phyloP scores from a whole-genome alignment of 2,329 filamentous ascomycete species.

The Pezizomycotina sp. region DNA sequence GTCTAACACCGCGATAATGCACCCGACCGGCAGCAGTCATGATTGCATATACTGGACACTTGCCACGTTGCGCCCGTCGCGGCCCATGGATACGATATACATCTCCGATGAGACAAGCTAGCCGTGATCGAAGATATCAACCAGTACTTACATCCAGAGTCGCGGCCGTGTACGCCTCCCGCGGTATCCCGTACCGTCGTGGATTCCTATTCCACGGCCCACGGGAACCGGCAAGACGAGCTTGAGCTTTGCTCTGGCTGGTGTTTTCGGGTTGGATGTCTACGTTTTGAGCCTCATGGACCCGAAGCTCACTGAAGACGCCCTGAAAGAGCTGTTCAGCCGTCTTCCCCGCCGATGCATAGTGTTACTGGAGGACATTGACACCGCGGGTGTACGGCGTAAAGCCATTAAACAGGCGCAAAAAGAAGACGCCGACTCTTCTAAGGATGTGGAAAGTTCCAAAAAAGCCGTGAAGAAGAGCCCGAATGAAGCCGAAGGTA shows the following conservation, averaged over 20 bases:
- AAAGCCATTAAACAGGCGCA: conserved; percentile 23
- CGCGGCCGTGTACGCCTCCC: conserved; percentile 27
- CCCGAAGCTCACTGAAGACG: conserved; percentile 28
- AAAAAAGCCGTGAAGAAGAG: not conserved
- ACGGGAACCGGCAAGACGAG: conserved; percentile 31
- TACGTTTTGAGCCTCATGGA: conserved; percentile 33
- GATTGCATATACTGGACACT: conserved; percentile 37
- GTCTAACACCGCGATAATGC: conserved; percentile 27
- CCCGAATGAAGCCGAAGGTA: conserved; percentile 24
- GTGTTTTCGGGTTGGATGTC: conserved; percentile 29
- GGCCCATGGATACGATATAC: conserved; percentile 45
- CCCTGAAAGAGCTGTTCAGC: conserved; percentile 26
- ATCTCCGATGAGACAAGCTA: conserved; percentile 21
- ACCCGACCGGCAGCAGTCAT: conserved; percentile 21
- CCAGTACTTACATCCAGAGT: conserved; percentile 29
- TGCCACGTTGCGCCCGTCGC: conserved; percentile 41
- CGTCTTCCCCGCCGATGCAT: conserved; percentile 29
- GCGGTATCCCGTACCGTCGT: conserved; percentile 26
- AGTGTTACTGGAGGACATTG: conserved; percentile 32
- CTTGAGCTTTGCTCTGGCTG: conserved; percentile 29
- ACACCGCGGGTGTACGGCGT: conserved; percentile 36
- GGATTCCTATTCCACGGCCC: conserved; percentile 31
- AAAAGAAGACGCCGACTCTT: conserved; percentile 19
- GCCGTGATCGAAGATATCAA: conserved; percentile 27
- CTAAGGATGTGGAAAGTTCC: conserved; percentile 8